phyloP scores from a whole-genome alignment of 2,329 filamentous ascomycete species.

The Pseudophaeomoniella oleicola region DNA sequence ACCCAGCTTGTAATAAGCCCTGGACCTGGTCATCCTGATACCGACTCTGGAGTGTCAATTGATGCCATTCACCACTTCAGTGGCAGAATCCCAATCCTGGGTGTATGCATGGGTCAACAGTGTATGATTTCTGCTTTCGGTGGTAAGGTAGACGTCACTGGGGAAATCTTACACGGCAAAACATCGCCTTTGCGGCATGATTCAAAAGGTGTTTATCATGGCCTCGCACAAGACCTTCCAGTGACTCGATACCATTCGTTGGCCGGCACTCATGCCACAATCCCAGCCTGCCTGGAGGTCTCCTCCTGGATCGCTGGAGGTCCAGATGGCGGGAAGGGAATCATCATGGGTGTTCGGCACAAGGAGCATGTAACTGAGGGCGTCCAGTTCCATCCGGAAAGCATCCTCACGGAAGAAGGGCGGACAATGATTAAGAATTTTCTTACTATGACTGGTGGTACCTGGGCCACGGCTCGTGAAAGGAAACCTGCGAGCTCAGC shows the following conservation, averaged over 20 bases:
- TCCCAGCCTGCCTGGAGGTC: constrained; percentile 75
- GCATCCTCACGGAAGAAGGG: constrained; percentile 82
- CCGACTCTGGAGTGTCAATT: constrained; percentile 85
- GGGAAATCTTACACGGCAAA: constrained; percentile 94
- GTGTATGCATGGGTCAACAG: constrained; percentile 99
- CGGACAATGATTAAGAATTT: constrained; percentile 89
- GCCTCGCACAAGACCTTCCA: constrained; percentile 63
- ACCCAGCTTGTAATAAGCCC: constrained; percentile 93
- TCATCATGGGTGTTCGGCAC: constrained; percentile 96
- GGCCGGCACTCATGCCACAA: constrained; percentile 74
- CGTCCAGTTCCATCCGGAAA: constrained; percentile 96
- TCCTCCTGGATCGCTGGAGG: constrained; percentile 75
- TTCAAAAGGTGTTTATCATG: constrained; percentile 75
- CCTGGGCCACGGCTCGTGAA: constrained; percentile 66
- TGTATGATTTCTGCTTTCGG: constrained; percentile 94
- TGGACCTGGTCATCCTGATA: constrained; percentile 81
- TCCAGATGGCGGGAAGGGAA: constrained; percentile 60
- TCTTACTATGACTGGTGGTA: constrained; percentile 71
- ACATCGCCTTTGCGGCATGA: constrained; percentile 86
- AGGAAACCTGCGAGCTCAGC: constrained; percentile 26
- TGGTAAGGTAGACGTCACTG: constrained; percentile 78
- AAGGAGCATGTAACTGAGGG: constrained; percentile 85
- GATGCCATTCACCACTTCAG: constrained; percentile 82
- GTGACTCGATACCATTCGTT: constrained; percentile 95
- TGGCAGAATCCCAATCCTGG: constrained; percentile 87